Conservation (phyloP, 441 rosid species). For the Gossypium schwendimanii region DNA sequence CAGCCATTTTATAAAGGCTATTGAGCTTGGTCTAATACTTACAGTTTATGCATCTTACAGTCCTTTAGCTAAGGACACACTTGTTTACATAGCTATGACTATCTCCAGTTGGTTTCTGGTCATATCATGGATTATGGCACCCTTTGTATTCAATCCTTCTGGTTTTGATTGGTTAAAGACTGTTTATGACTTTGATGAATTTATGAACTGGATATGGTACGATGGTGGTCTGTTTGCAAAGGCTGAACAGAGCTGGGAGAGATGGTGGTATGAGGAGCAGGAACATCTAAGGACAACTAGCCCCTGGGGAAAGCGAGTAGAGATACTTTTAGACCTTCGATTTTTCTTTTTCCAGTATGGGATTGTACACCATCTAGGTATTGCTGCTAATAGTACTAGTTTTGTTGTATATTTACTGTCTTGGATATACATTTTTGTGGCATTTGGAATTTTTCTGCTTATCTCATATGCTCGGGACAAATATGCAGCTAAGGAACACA, state of each 20-base stretch:
- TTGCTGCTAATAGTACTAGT: constrained; percentile 56
- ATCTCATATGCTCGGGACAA: constrained; percentile 60
- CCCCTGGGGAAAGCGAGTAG: constrained; percentile 49
- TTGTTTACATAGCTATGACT: constrained; percentile 51
- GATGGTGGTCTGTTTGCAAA: constrained; percentile 58
- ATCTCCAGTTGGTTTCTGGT: constrained; percentile 85
- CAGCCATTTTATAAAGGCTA: constrained; percentile 82
- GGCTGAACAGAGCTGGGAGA: constrained; percentile 90
- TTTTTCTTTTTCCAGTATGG: constrained; percentile 90
- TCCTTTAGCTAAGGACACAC: constrained; percentile 48
- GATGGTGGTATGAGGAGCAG: constrained; percentile 92
- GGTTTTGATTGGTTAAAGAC: constrained; percentile 93
- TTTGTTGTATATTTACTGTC: constrained; percentile 56
- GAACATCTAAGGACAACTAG: constrained; percentile 78
- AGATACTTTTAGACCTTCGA: constrained; percentile 71
- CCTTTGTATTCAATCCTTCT: constrained; percentile 81
- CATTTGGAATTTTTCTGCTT: constrained; percentile 38
- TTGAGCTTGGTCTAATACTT: constrained; percentile 83
- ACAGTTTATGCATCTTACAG: constrained; percentile 67
- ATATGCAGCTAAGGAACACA: constrained; percentile 62
- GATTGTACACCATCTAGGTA: constrained; percentile 68
- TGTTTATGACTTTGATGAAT: constrained; percentile 80
- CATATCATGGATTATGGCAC: constrained; percentile 73
- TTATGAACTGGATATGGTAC: constrained; percentile 89
- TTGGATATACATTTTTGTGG: constrained; percentile 56